A percentile compares a stretch with the other conserved stretches of the same genome.
Conservation (phyloP, 1,284 basidiomycete species). For the Ganoderma multipileum region DNA sequence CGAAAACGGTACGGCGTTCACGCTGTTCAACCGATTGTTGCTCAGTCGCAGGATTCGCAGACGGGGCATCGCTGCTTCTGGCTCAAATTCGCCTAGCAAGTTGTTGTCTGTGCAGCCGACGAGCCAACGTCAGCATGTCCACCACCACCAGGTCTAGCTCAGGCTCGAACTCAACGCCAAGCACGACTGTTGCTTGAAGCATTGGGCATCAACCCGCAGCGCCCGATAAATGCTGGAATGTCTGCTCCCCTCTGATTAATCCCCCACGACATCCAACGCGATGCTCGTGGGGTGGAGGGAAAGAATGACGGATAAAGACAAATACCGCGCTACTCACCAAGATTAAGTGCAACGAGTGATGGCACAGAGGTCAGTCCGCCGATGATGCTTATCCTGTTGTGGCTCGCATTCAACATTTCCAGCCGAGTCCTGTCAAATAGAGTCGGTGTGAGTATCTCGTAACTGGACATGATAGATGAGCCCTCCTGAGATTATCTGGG, state of each 20-base stretch:
- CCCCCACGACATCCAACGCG: background rate
- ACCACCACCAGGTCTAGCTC: background rate
- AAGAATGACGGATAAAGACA: background rate
- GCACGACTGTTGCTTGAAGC: slow-evolving; percentile 19
- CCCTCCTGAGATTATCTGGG: background rate
- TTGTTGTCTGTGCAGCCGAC: slow-evolving; percentile 72
- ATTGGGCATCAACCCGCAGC: slow-evolving; percentile 26
- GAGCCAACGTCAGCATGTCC: slow-evolving; percentile 18
- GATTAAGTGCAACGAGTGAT: slow-evolving; percentile 74
- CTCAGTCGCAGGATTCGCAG: slow-evolving; percentile 88
- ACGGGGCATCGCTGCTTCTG: slow-evolving; percentile 62
- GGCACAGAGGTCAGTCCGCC: slow-evolving; percentile 67
- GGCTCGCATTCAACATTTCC: slow-evolving; percentile 84
- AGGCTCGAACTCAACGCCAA: background rate
- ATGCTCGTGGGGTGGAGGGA: background rate
- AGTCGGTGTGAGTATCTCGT: slow-evolving; percentile 31
- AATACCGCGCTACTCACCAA: slow-evolving; percentile 62
- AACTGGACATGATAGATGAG: slow-evolving; percentile 33
- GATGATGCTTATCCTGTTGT: slow-evolving; percentile 75
- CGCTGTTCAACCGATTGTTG: slow-evolving; percentile 76
- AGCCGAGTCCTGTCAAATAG: slow-evolving; percentile 68
- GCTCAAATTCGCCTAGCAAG: slow-evolving; percentile 57
- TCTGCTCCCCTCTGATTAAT: background rate
- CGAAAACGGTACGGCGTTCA: slow-evolving; percentile 75
- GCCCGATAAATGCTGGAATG: background rate